Conservation (phyloP, 1,284 basidiomycete species). For the Microbotryomycetes sp. region DNA sequence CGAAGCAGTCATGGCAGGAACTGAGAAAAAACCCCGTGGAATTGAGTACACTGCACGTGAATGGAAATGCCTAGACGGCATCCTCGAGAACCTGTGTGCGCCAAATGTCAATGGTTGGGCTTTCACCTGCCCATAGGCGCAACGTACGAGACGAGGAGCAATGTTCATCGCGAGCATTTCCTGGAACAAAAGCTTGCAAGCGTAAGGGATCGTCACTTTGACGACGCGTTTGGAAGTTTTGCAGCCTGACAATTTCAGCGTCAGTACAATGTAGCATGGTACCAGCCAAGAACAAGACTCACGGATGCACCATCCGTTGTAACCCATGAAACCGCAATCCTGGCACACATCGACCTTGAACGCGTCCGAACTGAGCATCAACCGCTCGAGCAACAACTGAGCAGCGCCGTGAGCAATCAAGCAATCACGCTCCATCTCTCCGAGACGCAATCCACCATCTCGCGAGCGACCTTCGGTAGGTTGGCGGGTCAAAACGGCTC, state of each 20-base stretch:
- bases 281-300: neutral
- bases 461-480: constrained; percentile 97
- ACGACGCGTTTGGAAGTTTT: constrained; percentile 94
- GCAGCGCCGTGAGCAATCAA: constrained; percentile 67
- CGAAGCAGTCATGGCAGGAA: too few species aligned
- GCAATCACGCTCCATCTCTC: constrained; percentile 98
- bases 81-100: constrained; percentile 18
- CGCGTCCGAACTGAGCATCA: constrained; percentile 82
- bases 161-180: constrained; percentile 44
- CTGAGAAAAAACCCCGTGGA: too few species aligned
- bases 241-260: constrained; percentile 53
- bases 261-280: too few species aligned
- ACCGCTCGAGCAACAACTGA: constrained; percentile 85
- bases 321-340: constrained; percentile 83
- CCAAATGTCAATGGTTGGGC: neutral
- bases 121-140: too few species aligned
- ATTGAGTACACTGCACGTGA: too few species aligned
- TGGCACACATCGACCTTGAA: constrained; percentile 97
- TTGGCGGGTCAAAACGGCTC: constrained; percentile 92
- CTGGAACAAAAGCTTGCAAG: constrained; percentile 92
- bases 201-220: constrained; percentile 95
- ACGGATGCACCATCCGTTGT: constrained; percentile 52
- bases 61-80: too few species aligned
- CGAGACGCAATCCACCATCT: constrained; percentile 92
- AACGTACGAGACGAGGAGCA: constrained; percentile 41